These are phyloP conservation scores for Fusarium bactridioides DNA, from an alignment of 2,329 filamentous ascomycete genomes.

Conservation along the genomic window DNA sequence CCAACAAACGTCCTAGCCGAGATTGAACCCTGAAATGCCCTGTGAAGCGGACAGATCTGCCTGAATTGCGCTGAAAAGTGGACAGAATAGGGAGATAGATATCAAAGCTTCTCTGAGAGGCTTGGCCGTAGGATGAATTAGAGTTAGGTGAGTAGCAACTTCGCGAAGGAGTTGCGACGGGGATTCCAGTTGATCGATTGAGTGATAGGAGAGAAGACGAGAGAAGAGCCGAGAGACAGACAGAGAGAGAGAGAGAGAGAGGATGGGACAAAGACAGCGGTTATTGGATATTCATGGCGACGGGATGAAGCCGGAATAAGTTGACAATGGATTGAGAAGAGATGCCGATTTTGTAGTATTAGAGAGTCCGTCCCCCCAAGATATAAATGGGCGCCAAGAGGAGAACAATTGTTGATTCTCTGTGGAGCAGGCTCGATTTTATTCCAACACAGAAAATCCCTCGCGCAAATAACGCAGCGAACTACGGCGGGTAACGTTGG, in stretches of 20 bases:
- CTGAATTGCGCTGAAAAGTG: background rate
- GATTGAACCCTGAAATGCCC: slow-evolving; percentile 13
- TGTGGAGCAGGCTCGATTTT: slow-evolving; percentile 10
- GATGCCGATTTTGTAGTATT: slow-evolving; percentile 18
- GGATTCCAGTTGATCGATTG: slow-evolving; percentile 9
- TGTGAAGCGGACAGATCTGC: background rate
- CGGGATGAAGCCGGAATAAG: slow-evolving; percentile 4
- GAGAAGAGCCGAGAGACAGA: background rate
- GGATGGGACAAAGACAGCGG: slow-evolving; percentile 9
- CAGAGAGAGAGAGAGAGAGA: background rate
- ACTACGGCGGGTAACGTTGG: background rate
- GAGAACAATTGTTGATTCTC: slow-evolving; percentile 18
- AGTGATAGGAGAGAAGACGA: background rate
- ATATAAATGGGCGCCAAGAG: slow-evolving; percentile 30
- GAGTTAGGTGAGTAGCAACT: slow-evolving; percentile 33
- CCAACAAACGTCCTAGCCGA: slow-evolving; percentile 2
- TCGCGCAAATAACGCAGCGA: slow-evolving; percentile 15
- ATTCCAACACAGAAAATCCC: slow-evolving; percentile 14
- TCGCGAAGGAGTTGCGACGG: slow-evolving; percentile 17
- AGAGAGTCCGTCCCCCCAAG: background rate
- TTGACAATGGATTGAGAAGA: slow-evolving; percentile 4
- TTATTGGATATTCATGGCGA: slow-evolving; percentile 39
- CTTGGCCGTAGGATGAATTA: slow-evolving; percentile 17
- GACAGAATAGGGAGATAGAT: background rate
- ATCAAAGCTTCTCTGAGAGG: slow-evolving; percentile 17